Percentiles rank a stretch among this genome's conserved stretches.
Conservation (phyloP, 2,329 filamentous ascomycete genomes). For the Hortaea sp. region DNA sequence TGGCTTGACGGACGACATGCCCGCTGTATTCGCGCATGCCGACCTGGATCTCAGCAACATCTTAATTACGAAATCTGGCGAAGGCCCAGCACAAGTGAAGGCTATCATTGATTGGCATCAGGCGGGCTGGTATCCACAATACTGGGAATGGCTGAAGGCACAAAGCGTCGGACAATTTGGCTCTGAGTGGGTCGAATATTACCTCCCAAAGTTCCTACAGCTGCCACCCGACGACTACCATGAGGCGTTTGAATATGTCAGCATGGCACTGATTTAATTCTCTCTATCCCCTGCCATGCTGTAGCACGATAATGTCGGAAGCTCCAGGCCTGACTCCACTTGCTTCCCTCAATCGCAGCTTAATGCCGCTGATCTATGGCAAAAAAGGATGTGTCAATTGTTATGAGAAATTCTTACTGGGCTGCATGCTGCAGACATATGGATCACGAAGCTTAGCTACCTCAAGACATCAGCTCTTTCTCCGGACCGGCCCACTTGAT, state of each 20-base stretch:
- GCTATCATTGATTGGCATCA: conserved; percentile 12
- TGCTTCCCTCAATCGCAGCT: too few species aligned
- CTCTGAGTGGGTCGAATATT: background rate
- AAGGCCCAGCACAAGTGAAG: background rate
- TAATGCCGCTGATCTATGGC: too few species aligned
- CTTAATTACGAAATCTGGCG: background rate
- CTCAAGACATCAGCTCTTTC: conserved; percentile 17
- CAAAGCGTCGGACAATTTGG: background rate
- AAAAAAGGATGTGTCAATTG: too few species aligned
- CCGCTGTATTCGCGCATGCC: conserved; percentile 2
- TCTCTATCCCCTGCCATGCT: too few species aligned
- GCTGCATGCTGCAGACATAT: too few species aligned
- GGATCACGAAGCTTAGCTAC: background rate
- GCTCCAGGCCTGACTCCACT: too few species aligned
- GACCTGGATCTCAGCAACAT: conserved; percentile 1
- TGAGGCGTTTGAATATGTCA: background rate
- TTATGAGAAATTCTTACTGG: too few species aligned
- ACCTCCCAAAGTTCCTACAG: background rate
- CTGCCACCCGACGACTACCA: background rate
- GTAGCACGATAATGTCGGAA: too few species aligned
- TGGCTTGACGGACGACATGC: background rate
- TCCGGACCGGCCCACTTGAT: conserved; percentile 30
- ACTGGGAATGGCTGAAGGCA: conserved; percentile 8
- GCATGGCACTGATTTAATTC: background rate
- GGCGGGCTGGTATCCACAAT: conserved; percentile 10